Conservation (phyloP, 148 eudicot genomes). For the Fagopyrum esculentum region DNA sequence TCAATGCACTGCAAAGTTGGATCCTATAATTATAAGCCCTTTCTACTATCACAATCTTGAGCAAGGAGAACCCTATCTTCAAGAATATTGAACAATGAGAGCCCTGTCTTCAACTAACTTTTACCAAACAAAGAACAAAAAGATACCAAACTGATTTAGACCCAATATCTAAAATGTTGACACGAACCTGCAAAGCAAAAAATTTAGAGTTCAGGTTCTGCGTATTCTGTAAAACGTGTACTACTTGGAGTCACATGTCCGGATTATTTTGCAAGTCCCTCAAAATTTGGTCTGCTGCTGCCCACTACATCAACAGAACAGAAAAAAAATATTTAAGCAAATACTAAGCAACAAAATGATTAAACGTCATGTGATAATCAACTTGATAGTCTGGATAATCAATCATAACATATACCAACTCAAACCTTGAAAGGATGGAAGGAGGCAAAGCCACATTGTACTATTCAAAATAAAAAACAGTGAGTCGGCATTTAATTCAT, state of each 20-base stretch:
- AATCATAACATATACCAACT: slow-evolving; percentile 95
- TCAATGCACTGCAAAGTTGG: not conserved
- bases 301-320: slow-evolving; percentile 46
- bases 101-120: not conserved
- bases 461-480: slow-evolving; percentile 33
- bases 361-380: slow-evolving; percentile 58
- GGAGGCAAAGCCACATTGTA: slow-evolving; percentile 98
- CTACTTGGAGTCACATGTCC: slow-evolving; percentile 99
- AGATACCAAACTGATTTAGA: not conserved
- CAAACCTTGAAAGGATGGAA: slow-evolving; percentile 97
- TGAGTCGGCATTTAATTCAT: not conserved
- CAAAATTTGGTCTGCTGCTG: slow-evolving; percentile 84
- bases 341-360: not conserved
- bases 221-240: slow-evolving; percentile 82
- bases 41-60: not conserved
- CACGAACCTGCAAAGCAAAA: slow-evolving; percentile 83
- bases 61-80: too few species aligned
- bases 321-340: not conserved
- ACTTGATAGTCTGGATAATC: slow-evolving; percentile 96
- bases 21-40: not conserved
- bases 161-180: not conserved
- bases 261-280: slow-evolving; percentile 91
- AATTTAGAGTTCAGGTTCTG: slow-evolving; percentile 84
- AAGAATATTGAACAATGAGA: not conserved
- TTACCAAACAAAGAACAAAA: not conserved